phyloP scores from a whole-genome alignment of 2,329 filamentous ascomycete genomes.

The Alternaria panax region DNA sequence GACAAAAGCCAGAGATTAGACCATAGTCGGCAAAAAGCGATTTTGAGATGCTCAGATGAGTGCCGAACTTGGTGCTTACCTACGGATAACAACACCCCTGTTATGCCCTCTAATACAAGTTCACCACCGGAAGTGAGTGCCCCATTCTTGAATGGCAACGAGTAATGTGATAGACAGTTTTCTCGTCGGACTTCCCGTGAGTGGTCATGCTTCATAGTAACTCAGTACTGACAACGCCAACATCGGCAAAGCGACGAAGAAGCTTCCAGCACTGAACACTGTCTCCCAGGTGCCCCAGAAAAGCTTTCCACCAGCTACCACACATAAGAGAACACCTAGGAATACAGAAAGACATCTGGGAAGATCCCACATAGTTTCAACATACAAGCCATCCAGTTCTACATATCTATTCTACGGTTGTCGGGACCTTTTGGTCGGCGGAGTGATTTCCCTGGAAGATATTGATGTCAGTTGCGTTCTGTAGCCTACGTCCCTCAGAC shows the following conservation, averaged over 20 bases:
- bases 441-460: neutral
- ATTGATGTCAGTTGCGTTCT: neutral
- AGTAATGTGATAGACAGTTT: neutral
- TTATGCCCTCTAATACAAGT: rapidly evolving
- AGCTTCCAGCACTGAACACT: slow-evolving; percentile 17
- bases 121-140: no score
- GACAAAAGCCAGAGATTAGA: no score
- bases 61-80: rapidly evolving
- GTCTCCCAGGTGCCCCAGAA: slow-evolving; percentile 13
- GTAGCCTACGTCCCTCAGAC: neutral
- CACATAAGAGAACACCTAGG: neutral
- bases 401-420: neutral
- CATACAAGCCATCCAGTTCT: neutral
- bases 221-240: neutral
- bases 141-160: neutral
- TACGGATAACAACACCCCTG: no score
- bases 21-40: no score
- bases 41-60: rapidly evolving
- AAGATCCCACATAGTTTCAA: neutral
- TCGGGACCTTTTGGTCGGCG: neutral
- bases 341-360: neutral
- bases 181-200: neutral
- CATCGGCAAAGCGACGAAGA: slow-evolving; percentile 12
- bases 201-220: neutral
- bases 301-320: neutral